Evolutionary conservation across 768 basidiomycete species (phyloP), one percentile per base, ranked within the genome.

Genomic region (Rhizopogon vesiculosus): DNA sequence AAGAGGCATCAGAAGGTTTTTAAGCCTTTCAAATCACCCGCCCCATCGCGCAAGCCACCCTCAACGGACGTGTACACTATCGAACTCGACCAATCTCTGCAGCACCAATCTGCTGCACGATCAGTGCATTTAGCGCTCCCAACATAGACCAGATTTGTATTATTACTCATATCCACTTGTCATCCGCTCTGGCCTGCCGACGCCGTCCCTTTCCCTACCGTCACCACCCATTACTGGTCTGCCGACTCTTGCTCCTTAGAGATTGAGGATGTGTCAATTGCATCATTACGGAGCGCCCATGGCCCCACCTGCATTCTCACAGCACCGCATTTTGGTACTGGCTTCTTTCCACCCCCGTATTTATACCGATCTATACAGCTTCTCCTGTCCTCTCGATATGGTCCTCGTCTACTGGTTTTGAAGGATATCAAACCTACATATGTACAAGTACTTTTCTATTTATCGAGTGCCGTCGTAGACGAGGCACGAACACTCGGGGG

Each of bases 151-250:
- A 46, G 41, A 56, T 58, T 67, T 68, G 66, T 68, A 68, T 68
- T 62, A 70, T 70, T 70, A 69, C 66, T 70, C 69, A 69, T 69
- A 49, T 49, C 54, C 57, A 56, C 59, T 64, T 66, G 55, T 54
- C 68, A 68, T 59, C 55, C 25, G 28, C 19, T 55, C 51, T 51
- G 61, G 66, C 61, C 59, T 38, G 48, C 51, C 59, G 58, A 55
- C 61, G 63, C 59, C 51, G 56, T 52, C 53, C 46, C 49, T 59
- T 60, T 53, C 58, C 57, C 50, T 55, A 46, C 45, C 48, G 65
- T 60, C 63, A 51, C 59, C 50, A 56, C 56, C 66, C 55, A 40
- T 62, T 56, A 53, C 59, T 57, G 65, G 59, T 55, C 62, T 61
- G 38, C 38, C 38, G 39, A 41, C 25, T 25, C 25, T 33, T 44